phyloP scores from a whole-genome alignment of 2,329 filamentous ascomycete genomes.

The Thelonectria rubi region DNA sequence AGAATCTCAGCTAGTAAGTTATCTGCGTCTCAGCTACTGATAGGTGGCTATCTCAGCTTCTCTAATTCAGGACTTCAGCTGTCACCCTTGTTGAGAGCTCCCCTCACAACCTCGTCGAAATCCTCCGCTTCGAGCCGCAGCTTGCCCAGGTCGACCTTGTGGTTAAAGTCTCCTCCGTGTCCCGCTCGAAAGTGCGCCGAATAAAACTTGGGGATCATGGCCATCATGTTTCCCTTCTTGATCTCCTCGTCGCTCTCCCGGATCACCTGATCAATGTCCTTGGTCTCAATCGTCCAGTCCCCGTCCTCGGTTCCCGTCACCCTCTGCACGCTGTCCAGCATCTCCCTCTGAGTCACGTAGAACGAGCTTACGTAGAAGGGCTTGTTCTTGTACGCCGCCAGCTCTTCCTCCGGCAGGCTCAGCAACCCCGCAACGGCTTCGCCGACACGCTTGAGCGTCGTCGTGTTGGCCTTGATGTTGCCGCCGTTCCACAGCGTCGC shows the following conservation, averaged over 20 bases:
- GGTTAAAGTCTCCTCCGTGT: constrained; percentile 45
- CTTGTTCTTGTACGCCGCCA: constrained; percentile 43
- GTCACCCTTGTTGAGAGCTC: constrained; percentile 3
- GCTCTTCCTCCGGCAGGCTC: constrained; percentile 45
- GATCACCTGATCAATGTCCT: constrained; percentile 19
- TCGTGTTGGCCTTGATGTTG: constrained; percentile 40
- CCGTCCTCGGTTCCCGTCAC: constrained; percentile 63
- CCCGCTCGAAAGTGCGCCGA: constrained; percentile 44
- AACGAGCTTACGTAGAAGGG: constrained; percentile 63
- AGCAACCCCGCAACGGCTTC: constrained; percentile 48
- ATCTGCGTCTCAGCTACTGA: neutral
- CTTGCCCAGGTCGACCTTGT: constrained; percentile 41
- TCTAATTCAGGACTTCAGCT: neutral
- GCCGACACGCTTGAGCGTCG: constrained; percentile 46
- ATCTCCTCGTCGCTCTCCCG: constrained; percentile 29
- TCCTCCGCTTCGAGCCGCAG: constrained; percentile 43
- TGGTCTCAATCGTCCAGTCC: constrained; percentile 50
- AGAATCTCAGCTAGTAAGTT: neutral
- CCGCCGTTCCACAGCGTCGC: constrained; percentile 46
- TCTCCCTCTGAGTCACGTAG: constrained; percentile 66
- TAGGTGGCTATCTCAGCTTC: no score
- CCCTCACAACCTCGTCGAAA: constrained; percentile 41
- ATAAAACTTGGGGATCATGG: constrained; percentile 39
- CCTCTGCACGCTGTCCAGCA: constrained; percentile 67
- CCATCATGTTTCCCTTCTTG: constrained; percentile 31